Base-by-base conservation (phyloP, 371 early-diverging fungal genomes). In the Syncephalastrum sp. region DNA sequence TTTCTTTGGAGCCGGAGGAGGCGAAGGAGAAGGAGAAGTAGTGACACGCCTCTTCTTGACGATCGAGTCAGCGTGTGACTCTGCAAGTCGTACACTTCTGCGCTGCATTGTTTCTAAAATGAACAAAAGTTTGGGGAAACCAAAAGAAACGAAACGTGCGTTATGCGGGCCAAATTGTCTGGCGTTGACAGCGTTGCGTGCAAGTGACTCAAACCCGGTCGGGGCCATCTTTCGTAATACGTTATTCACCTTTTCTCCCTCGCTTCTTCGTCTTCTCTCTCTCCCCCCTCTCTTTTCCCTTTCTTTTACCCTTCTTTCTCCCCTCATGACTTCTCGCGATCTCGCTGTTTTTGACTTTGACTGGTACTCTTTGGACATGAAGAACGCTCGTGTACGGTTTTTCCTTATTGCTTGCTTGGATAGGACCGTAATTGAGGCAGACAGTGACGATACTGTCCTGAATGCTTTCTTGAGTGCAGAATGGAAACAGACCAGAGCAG, bases 341-440 rank as follows among this genome's bases (percentile, higher is more conserved):
- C 61, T 89, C 25, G 75, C 83, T 33, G 83, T 87, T 12, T 88
- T 90, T 67, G 90, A 90, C 65, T 90, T 90, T 68, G 90, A 90
- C 77, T 88, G 84, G 84, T 84, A 79, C 47, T 1, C 12, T 2
- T 4, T n/a, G 33, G 23, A n/a, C 23, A 4, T 15, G 15, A 1
- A 21, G 16, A 42, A 41, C 5, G 41, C 15, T 12, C 23, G 23
- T 38, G 46, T 42, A 38, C n/a, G 10, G 5, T 48, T 19, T 19
- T 45, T 12, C 8, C 41, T 47, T 17, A n/a, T 54, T 3, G 59
- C 15, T 17, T 23, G 17, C 42, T 27, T 16, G 29, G 24, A 38
- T 48, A 85, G 86, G 83, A 86, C 91, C 5, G 68, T 89, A 58
- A 83, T 91, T 29, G 90, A 91, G 47, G 74, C 84, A 24, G 89